Evolutionary conservation across 768 basidiomycete species (phyloP).

Genomic region (Tylopilus rubrobrunneus): DNA sequence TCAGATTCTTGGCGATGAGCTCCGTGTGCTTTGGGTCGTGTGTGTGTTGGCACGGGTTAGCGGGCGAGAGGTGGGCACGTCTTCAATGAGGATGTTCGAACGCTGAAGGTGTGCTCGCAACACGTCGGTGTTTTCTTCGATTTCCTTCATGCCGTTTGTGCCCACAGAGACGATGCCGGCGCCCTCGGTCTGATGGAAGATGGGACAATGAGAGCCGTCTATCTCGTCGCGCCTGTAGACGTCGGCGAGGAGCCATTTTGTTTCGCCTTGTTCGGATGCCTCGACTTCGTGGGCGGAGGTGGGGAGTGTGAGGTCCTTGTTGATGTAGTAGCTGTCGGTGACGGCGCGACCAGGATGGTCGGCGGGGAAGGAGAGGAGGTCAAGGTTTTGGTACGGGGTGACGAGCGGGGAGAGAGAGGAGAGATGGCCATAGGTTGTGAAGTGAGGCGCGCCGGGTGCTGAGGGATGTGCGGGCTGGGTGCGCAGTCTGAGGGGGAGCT

Average conservation of each 20-base stretch:
- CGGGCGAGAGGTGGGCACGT: constrained; percentile 64
- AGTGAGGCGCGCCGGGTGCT: constrained; percentile 82
- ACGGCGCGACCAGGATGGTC: constrained; percentile 91
- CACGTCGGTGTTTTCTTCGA: constrained; percentile 67
- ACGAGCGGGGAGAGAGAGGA: constrained; percentile 86
- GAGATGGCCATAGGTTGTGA: constrained; percentile 65
- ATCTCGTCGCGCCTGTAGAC: constrained; percentile 99
- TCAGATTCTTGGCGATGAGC: constrained; percentile 79
- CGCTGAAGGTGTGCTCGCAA: constrained; percentile 56
- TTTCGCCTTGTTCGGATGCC: constrained; percentile 70
- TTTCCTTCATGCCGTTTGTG: constrained; percentile 50
- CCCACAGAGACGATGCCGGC: constrained; percentile 74
- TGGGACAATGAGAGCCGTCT: constrained; percentile 93
- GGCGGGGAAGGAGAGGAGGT: constrained; percentile 88
- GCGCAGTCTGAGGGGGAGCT: constrained; percentile 74
- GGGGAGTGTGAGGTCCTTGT: constrained; percentile 84
- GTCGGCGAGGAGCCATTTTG: constrained; percentile 90
- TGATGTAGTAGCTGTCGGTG: constrained; percentile 96
- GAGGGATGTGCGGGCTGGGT: constrained; percentile 72
- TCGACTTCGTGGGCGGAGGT: constrained; percentile 99
- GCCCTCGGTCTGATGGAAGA: constrained; percentile 99
- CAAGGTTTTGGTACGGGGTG: constrained; percentile 89
- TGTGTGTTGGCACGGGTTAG: constrained; percentile 76
- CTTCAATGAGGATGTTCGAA: constrained; percentile 83
- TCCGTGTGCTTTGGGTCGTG: constrained; percentile 75